These are phyloP conservation scores for Mucor circinelloides DNA, from an alignment of 371 early-diverging fungal species.

Conservation along the genomic window DNA sequence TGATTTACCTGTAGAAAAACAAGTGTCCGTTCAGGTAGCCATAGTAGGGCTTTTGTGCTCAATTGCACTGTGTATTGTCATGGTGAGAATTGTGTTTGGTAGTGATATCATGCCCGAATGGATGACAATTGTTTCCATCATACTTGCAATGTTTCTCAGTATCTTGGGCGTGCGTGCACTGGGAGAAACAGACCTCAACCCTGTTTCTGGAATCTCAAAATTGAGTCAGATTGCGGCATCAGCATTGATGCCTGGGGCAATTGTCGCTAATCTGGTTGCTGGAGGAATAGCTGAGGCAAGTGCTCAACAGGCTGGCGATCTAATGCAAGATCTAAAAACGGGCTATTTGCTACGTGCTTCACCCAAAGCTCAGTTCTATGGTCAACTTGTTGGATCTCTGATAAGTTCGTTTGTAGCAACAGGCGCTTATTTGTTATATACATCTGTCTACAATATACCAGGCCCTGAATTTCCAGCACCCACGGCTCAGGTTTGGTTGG, in stretches of 20 bases:
- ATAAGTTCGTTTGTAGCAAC: constrained; percentile 51
- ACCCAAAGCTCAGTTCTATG: constrained; percentile 54
- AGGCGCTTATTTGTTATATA: constrained; percentile 72
- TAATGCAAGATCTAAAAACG: constrained; percentile 58
- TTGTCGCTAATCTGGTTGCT: constrained; percentile 55
- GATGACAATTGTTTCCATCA: constrained; percentile 57
- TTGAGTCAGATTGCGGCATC: constrained; percentile 53
- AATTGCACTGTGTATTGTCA: constrained; percentile 55
- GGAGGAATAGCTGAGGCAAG: constrained; percentile 50
- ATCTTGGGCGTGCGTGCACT: constrained; percentile 60
- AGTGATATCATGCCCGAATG: constrained; percentile 43
- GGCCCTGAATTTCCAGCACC: constrained; percentile 73
- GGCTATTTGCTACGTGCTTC: constrained; percentile 51
- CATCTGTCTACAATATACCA: constrained; percentile 70
- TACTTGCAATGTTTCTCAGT: constrained; percentile 60
- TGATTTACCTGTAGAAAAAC: constrained; percentile 43
- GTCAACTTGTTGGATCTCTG: constrained; percentile 51
- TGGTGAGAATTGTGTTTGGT: constrained; percentile 61
- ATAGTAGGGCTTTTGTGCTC: constrained; percentile 62
- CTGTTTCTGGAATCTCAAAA: constrained; percentile 52
- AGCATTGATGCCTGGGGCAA: constrained; percentile 57
- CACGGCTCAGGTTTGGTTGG: constrained; percentile 79
- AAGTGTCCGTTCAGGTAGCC: constrained; percentile 63
- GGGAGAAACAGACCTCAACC: constrained; percentile 61
- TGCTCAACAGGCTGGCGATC: constrained; percentile 57